These are phyloP conservation scores for Tephrocybe sp. DNA, from an alignment of 768 basidiomycete species.

Conservation along the genomic window DNA sequence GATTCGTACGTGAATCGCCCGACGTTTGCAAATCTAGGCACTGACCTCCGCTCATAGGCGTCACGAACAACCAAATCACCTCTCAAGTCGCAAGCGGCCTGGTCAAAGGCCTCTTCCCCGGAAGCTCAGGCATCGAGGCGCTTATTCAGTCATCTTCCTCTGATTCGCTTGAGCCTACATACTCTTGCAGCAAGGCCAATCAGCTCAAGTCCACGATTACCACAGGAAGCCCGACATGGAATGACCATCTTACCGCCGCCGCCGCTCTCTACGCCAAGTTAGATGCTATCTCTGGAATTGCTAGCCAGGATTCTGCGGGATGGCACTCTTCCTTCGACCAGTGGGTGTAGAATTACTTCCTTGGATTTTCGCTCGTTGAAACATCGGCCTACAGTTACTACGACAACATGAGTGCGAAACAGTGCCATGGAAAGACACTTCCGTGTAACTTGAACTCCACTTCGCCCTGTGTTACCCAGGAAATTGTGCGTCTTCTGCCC, in stretches of 20 bases:
- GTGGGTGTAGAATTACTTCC: constrained; percentile 25
- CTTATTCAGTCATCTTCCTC: constrained; percentile 39
- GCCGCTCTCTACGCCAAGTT: constrained; percentile 39
- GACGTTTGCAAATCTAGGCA: background rate
- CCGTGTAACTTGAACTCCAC: constrained; percentile 48
- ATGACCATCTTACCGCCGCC: constrained; percentile 37
- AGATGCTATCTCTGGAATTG: constrained; percentile 43
- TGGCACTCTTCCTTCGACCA: constrained; percentile 55
- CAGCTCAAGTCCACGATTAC: constrained; percentile 34
- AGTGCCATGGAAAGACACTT: constrained; percentile 44
- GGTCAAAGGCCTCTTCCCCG: constrained; percentile 44
- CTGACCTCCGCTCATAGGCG: constrained; percentile 27
- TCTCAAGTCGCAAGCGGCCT: constrained; percentile 52
- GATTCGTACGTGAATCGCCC: constrained; percentile 32
- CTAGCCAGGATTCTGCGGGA: constrained; percentile 36
- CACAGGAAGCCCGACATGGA: constrained; percentile 41
- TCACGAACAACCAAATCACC: constrained; percentile 54
- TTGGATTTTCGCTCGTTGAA: background rate
- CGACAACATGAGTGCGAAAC: constrained; percentile 51
- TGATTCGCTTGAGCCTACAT: constrained; percentile 50
- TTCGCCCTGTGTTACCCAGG: constrained; percentile 41
- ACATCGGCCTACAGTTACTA: constrained; percentile 45
- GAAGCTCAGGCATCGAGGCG: constrained; percentile 29
- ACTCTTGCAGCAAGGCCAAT: constrained; percentile 40
- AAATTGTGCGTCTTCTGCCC: constrained; percentile 26